Percentiles rank a stretch among this genome's conserved stretches.
These are phyloP conservation scores for Curvularia lunata DNA, from an alignment of 2,329 filamentous ascomycete species.

Conservation along the genomic window DNA sequence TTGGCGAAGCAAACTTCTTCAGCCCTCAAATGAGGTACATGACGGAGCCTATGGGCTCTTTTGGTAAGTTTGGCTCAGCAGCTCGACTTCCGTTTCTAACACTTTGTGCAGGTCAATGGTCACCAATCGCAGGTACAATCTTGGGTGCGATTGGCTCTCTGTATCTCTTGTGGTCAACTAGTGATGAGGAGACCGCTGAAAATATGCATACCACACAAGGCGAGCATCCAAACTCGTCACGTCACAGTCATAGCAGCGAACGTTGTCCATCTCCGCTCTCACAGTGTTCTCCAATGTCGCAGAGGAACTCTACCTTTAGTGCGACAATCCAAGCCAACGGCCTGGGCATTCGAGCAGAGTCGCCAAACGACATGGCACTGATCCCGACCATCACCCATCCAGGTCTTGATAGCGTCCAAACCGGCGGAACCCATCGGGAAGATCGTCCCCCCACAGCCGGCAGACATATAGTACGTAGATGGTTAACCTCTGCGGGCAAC, in stretches of 20 bases:
- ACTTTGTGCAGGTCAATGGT: conserved; percentile 57
- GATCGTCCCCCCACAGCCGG: conserved; percentile 23
- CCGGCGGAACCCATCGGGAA: conserved; percentile 5
- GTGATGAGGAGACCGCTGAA: conserved; percentile 38
- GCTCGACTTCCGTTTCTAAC: background rate
- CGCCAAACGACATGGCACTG: conserved; percentile 20
- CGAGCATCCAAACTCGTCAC: conserved; percentile 6
- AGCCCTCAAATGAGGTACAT: conserved; percentile 62
- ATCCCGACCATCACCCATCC: conserved; percentile 27
- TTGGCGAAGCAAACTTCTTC: conserved; percentile 70
- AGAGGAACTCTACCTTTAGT: conserved; percentile 2
- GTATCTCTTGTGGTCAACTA: conserved; percentile 56
- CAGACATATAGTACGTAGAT: conserved; percentile 39
- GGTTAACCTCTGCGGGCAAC: conserved; percentile 54
- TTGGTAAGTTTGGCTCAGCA: conserved; percentile 50
- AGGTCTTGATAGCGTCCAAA: conserved; percentile 5
- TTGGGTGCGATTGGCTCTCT: conserved; percentile 66
- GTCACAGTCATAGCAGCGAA: conserved; percentile 35
- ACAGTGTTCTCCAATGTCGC: background rate
- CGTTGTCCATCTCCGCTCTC: conserved; percentile 9
- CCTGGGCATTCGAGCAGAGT: conserved; percentile 24
- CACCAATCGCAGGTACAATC: conserved; percentile 63
- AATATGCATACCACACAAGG: conserved; percentile 15
- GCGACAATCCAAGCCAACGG: background rate
- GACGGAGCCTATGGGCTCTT: conserved; percentile 67